Evolutionary conservation across 768 basidiomycete species (phyloP), one percentile per base, ranked within the genome.

Genomic region (Mycena crocata): DNA sequence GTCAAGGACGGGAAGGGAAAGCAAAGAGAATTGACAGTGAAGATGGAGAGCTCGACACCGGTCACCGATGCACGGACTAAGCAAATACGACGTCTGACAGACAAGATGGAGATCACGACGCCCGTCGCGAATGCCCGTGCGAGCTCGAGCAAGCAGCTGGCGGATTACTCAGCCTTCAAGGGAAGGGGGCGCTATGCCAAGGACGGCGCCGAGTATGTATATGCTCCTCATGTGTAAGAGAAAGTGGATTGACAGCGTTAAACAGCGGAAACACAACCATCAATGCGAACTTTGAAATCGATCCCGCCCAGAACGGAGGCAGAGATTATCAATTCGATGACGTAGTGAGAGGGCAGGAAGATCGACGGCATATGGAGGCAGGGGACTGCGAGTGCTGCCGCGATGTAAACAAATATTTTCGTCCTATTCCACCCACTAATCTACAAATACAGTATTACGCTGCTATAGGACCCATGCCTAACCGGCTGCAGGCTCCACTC

Each of bases 371-470:
- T 34, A 79, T 93, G 78, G 81, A 86, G 49, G 91, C 83, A 9
- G 83, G 79, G 3, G 89, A 90, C 57, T 93, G 91, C 72, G 87
- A 88, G 63, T 87, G 86, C 67, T 93, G 91, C 69, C 81, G 76
- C 40, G 86, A 83, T 30, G 91, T 89, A 67, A 70, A 85, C 44
- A 21, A 34, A 17, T 26, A 5, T 15, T 34, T 80, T 48, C 32
- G 24, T 46, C 40, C 48, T 31, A 21, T 31, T 24, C 2, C 19
- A 10, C 26, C 12, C 40, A 10, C 13, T 12, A n/a, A 30, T 48
- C 39, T 31, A 23, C 19, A 23, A 21, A 56, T 21, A 57, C 62
- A 89, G 89, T 90, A 89, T 69, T 89, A 90, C 68, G 81, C 83
- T 35, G 83, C 81, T 1, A 77, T 91, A 17, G 87, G 85, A 0